Conservation (phyloP, 1,139 yeast genomes). For the Diutina siamensis region DNA sequence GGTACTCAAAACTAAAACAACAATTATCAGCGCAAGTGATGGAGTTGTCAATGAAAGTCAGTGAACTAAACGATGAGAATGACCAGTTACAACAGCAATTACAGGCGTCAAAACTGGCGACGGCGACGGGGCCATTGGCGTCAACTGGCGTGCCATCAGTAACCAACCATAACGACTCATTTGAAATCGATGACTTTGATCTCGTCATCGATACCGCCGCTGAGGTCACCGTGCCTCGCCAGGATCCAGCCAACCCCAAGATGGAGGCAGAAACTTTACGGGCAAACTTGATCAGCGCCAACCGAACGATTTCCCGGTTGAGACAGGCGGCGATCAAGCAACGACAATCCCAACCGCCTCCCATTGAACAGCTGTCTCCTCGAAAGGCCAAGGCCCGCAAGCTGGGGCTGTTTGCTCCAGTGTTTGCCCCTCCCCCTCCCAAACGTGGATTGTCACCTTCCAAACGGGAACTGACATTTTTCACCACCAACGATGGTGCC, state of each 20-base stretch:
- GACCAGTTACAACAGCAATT: constrained; percentile 33
- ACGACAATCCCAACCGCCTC: not conserved
- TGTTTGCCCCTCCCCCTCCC: not conserved
- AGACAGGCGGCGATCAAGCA: constrained; percentile 29
- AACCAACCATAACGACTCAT: not conserved
- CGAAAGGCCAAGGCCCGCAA: constrained; percentile 1
- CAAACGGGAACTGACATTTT: constrained; percentile 1
- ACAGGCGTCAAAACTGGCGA: not conserved
- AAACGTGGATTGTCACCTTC: not conserved
- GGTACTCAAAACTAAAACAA: constrained; percentile 25
- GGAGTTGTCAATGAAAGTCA: constrained; percentile 38
- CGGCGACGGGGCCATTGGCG: not conserved
- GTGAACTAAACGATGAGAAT: constrained; percentile 54
- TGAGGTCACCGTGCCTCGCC: constrained; percentile 12
- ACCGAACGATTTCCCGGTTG: constrained; percentile 44
- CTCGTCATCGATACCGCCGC: constrained; percentile 21
- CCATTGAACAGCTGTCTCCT: constrained; percentile 1
- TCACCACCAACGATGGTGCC: not conserved
- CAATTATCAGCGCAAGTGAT: constrained; percentile 27
- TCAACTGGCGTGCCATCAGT: not conserved
- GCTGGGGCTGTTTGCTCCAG: constrained; percentile 2
- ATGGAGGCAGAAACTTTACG: constrained; percentile 59
- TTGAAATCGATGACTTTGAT: constrained; percentile 22
- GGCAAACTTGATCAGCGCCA: constrained; percentile 57
- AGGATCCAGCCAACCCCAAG: constrained; percentile 35